Evolutionary conservation across 164 flowering plant species (phyloP).

Genomic region (Chimonanthus salicifolius): DNA sequence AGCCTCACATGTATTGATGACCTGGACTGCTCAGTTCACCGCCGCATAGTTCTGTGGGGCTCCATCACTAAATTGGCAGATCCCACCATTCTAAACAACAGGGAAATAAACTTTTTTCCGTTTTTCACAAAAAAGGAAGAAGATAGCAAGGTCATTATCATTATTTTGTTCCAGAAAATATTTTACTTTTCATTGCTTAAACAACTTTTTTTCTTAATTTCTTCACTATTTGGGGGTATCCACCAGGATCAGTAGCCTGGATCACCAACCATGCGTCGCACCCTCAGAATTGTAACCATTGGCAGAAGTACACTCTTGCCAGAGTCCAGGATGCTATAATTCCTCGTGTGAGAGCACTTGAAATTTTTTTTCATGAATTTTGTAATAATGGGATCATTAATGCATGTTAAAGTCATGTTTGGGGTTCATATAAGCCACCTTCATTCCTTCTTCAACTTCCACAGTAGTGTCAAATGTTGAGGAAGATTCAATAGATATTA

Average conservation of each 20-base stretch:
- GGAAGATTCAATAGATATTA: constrained; percentile 75
- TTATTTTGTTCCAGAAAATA: background rate
- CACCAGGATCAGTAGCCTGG: background rate
- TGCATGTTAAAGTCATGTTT: background rate
- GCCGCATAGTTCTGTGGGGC: background rate
- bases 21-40: background rate
- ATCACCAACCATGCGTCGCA: background rate
- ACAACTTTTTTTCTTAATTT: too few species aligned
- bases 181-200: too few species aligned
- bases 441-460: constrained; percentile 85
- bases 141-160: background rate
- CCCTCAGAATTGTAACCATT: background rate
- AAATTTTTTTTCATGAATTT: too few species aligned
- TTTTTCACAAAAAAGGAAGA: too few species aligned
- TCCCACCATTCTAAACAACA: background rate
- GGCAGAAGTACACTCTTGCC: background rate
- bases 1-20: background rate
- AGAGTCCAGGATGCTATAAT: background rate
- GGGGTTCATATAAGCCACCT: constrained; percentile 35
- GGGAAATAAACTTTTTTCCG: background rate
- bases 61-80: background rate
- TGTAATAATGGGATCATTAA: background rate
- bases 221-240: background rate
- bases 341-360: background rate
- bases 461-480: constrained; percentile 66